Base-by-base conservation (phyloP, 139 green algal species). In the Asterochloris sp. region DNA sequence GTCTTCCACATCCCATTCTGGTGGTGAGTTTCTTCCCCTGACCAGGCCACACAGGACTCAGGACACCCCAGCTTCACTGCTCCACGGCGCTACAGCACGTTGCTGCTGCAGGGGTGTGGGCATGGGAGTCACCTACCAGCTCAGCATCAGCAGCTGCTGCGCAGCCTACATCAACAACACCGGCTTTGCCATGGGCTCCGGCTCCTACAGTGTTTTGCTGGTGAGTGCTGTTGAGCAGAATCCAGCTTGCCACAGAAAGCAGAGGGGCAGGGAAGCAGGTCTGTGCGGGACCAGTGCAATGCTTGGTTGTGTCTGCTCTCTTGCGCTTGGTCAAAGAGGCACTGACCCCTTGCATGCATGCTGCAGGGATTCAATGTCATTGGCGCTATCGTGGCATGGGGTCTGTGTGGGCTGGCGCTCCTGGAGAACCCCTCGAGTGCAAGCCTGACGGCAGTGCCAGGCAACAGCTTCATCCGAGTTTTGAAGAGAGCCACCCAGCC, bases 1-100 rank as follows among this genome's bases (percentile, higher is more conserved):
- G 78, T 62, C 68, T 86, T 86, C 78, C 83, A 86, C 38, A 24
- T 86, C 26, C 83, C 83, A 12, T 86, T 86, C 78, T 86, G 83
- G 83, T 86, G 83, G 83, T 86, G n/a, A 54, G 77, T 81, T 15
- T 23, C 26, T 78, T 8, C 73, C 23, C 12, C 17, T 61, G 16
- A 38, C 10, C 10, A 68, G 61, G 24, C 17, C 21, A 6, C 38
- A 54, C 38, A 54, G 38, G 38, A 54, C 38, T 54, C 38, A 54
- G 38, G 38, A 2, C 2, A 54, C 4, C 6, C 38, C 38, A 54
- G 38, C 38, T 54, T 54, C 38, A 54, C 38, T 54, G 38, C 38
- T 6, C 38, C 38, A 54, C 38, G 6, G 38, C 38, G 6, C 6
- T n/a, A n/a, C 38, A 54, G 38, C 38, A 54, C 38, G 6, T 54